These are phyloP conservation scores for Fagopyrum esculentum DNA, from an alignment of 148 eudicot genomes.

Conservation along the genomic window DNA sequence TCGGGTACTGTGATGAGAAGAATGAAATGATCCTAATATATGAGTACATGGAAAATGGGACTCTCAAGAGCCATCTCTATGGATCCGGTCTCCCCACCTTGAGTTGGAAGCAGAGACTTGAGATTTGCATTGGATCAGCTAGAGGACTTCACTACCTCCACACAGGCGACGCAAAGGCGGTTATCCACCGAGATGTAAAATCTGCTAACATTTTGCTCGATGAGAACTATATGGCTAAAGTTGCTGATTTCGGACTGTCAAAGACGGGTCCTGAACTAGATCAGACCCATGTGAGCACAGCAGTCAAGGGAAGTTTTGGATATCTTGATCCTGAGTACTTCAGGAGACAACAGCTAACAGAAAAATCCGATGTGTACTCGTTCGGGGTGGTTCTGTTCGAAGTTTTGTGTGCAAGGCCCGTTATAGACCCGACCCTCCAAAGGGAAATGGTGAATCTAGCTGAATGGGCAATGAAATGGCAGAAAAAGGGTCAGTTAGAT, in stretches of 20 bases:
- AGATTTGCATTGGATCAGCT: conserved; percentile 26
- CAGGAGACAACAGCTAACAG: conserved; percentile 26
- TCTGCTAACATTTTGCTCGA: conserved; percentile 26
- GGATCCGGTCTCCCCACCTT: conserved; percentile 17
- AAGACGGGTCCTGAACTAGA: conserved; percentile 25
- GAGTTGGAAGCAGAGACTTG: conserved; percentile 27
- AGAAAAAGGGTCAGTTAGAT: conserved; percentile 22
- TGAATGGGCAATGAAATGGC: conserved; percentile 36
- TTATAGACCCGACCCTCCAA: conserved; percentile 29
- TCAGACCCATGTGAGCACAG: conserved; percentile 30
- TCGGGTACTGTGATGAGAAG: conserved; percentile 27
- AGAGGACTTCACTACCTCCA: conserved; percentile 30
- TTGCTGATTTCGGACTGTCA: conserved; percentile 26
- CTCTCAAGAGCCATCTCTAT: conserved; percentile 23
- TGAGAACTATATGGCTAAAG: conserved; percentile 26
- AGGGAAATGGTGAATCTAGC: conserved; percentile 36
- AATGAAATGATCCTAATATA: conserved; percentile 26
- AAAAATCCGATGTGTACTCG: conserved; percentile 28
- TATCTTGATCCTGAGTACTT: conserved; percentile 29
- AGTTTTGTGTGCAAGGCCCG: conserved; percentile 27
- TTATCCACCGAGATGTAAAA: conserved; percentile 26
- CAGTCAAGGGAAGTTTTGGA: conserved; percentile 27
- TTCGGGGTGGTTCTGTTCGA: conserved; percentile 27
- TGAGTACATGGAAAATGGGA: conserved; percentile 27
- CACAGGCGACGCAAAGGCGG: conserved; percentile 19